Evolutionary conservation across 331 rosid species (phyloP).

Genomic region (Quercus phellos): DNA sequence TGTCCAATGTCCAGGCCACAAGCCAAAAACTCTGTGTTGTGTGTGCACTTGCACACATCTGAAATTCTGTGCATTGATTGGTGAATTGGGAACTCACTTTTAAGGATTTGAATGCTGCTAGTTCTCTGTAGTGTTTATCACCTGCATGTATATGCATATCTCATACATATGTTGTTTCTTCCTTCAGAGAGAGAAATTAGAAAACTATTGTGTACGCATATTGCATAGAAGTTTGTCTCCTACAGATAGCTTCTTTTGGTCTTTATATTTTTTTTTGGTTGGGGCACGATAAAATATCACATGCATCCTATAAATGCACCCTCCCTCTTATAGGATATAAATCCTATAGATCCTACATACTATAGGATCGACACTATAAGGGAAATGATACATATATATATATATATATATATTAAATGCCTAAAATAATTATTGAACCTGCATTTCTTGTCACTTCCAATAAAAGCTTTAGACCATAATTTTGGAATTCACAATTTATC

Average conservation of each 20-base stretch:
- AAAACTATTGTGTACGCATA: constrained; percentile 4
- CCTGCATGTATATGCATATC: constrained; percentile 3
- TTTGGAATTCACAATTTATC: too few species aligned
- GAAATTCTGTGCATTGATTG: constrained; percentile 14
- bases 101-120: not conserved
- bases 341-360: too few species aligned
- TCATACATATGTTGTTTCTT: constrained; percentile 2
- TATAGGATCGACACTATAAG: too few species aligned
- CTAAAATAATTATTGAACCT: too few species aligned
- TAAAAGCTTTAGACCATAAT: too few species aligned
- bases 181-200: constrained; percentile 1
- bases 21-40: not conserved
- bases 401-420: too few species aligned
- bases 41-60: constrained; percentile 3
- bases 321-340: too few species aligned
- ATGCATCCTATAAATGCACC: too few species aligned
- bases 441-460: too few species aligned
- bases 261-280: too few species aligned
- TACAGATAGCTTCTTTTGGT: not conserved
- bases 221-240: not conserved
- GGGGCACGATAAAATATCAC: too few species aligned
- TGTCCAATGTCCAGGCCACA: constrained; percentile 1
- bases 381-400: too few species aligned
- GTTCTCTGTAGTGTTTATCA: not conserved
- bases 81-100: constrained; percentile 14